Percentiles rank a stretch among this genome's conserved stretches.
Evolutionary conservation across 495 filamentous ascomycete species (phyloP).

Genomic region (Penicillium nucicola): DNA sequence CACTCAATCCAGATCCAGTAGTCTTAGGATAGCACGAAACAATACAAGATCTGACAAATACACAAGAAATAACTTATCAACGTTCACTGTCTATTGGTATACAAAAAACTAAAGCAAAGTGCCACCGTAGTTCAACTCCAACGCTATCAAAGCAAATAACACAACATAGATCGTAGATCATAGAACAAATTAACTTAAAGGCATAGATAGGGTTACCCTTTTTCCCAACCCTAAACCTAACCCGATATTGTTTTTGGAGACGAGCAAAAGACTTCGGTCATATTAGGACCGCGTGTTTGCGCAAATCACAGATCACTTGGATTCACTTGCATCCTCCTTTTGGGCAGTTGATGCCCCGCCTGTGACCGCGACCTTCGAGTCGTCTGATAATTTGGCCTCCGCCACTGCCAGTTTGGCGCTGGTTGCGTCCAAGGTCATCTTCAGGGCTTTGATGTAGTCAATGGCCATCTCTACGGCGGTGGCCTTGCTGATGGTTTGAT

Average conservation of each 20-base stretch:
- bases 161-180: not conserved
- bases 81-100: no score
- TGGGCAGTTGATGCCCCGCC: not conserved
- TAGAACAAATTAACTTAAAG: conserved; percentile 2
- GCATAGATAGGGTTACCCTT: not conserved
- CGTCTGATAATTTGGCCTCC: conserved; percentile 40
- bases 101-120: not conserved
- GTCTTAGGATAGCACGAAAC: no score
- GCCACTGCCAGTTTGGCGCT: conserved; percentile 61
- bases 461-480: conserved; percentile 95
- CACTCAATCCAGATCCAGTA: no score
- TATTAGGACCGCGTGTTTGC: not conserved
- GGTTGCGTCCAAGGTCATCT: conserved; percentile 68
- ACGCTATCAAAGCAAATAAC: conserved; percentile 10
- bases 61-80: no score
- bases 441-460: conserved; percentile 84
- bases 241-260: not conserved
- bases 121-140: conserved; percentile 8
- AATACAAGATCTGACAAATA: no score
- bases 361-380: not conserved
- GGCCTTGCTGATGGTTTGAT: conserved; percentile 79
- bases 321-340: not conserved
- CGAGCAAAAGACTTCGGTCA: not conserved
- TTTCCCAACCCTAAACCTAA: not conserved
- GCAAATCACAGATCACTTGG: not conserved